phyloP scores from a whole-genome alignment of 345 rosid genomes.

The Dipteronia dyeriana region DNA sequence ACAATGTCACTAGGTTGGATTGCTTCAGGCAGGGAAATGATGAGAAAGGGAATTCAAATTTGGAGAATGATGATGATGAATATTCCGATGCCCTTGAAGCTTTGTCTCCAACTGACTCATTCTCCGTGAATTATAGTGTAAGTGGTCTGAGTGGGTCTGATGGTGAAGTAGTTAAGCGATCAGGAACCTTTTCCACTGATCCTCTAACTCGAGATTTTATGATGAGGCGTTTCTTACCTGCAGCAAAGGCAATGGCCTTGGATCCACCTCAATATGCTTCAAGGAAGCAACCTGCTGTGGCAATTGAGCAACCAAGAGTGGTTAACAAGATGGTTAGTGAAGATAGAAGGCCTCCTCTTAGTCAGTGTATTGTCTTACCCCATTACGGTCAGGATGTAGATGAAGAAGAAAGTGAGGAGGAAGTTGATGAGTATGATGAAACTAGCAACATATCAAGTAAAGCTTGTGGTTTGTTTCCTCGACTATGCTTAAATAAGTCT shows the following conservation, averaged over 20 bases:
- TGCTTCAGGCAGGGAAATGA: slow-evolving; percentile 25
- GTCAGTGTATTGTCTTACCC: slow-evolving; percentile 28
- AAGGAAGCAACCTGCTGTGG: slow-evolving; percentile 46
- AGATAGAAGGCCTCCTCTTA: slow-evolving; percentile 35
- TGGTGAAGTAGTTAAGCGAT: slow-evolving; percentile 37
- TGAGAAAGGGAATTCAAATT: slow-evolving; percentile 26
- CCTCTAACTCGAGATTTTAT: slow-evolving; percentile 71
- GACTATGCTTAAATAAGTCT: slow-evolving; percentile 64
- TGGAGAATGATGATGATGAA: slow-evolving; percentile 45
- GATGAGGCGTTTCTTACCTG: slow-evolving; percentile 93
- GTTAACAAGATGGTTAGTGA: slow-evolving; percentile 33
- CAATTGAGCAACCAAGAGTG: slow-evolving; percentile 54
- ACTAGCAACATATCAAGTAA: slow-evolving; percentile 47
- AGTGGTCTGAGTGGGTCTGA: slow-evolving; percentile 63
- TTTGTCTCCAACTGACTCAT: slow-evolving; percentile 53
- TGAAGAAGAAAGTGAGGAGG: slow-evolving; percentile 46
- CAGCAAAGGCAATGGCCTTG: slow-evolving; percentile 92
- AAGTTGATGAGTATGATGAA: slow-evolving; percentile 39
- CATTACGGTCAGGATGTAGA: slow-evolving; percentile 37
- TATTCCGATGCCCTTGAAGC: slow-evolving; percentile 80
- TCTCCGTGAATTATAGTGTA: slow-evolving; percentile 55
- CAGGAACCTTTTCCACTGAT: slow-evolving; percentile 54
- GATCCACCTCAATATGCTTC: slow-evolving; percentile 65
- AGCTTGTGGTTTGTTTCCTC: slow-evolving; percentile 80
- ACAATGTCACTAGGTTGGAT: slow-evolving; percentile 23